Evolutionary conservation across 352 stramenopile genomes (phyloP).

Genomic region (Bremia lactucae): DNA sequence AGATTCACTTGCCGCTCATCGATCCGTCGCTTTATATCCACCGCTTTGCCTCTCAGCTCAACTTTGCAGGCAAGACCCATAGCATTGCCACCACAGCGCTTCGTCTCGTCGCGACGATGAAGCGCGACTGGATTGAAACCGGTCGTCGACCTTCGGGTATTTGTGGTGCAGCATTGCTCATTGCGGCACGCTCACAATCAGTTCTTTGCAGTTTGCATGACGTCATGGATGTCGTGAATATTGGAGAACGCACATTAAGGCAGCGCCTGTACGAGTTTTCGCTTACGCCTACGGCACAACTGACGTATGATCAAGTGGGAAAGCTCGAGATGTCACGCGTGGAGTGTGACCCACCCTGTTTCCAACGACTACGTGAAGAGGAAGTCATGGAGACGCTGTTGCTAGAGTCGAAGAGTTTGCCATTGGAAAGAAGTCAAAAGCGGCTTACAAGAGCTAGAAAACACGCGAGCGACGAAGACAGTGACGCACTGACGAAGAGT

Average conservation of each 20-base stretch:
- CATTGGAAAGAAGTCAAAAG: no score
- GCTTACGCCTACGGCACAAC: conserved; percentile 86
- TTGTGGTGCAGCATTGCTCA: conserved; percentile 93
- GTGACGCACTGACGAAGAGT: conserved; percentile 12
- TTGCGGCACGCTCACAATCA: conserved; percentile 93
- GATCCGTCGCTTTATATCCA: conserved; percentile 98
- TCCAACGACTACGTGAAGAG: conserved; percentile 77
- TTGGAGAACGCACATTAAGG: conserved; percentile 94
- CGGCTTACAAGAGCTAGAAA: no score
- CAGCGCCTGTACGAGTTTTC: conserved; percentile 96
- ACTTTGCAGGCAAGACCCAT: conserved; percentile 91
- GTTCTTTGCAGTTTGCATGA: conserved; percentile 82
- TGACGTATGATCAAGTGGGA: conserved; percentile 94
- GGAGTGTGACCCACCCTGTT: conserved; percentile 83
- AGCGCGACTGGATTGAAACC: conserved; percentile 98
- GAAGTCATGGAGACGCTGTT: conserved; percentile 87
- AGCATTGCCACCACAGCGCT: conserved; percentile 92
- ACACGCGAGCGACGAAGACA: conserved; percentile 12
- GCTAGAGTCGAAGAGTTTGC: conserved; percentile 66
- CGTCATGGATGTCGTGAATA: conserved; percentile 89
- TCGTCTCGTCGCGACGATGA: conserved; percentile 94
- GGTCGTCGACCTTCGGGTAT: conserved; percentile 94
- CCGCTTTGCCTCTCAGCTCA: conserved; percentile 96
- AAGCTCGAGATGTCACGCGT: conserved; percentile 80
- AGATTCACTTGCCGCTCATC: conserved; percentile 96